Evolutionary conservation across 495 filamentous ascomycete genomes (phyloP), one percentile per base, ranked within the genome.

Genomic region (Lepraria neglecta): DNA sequence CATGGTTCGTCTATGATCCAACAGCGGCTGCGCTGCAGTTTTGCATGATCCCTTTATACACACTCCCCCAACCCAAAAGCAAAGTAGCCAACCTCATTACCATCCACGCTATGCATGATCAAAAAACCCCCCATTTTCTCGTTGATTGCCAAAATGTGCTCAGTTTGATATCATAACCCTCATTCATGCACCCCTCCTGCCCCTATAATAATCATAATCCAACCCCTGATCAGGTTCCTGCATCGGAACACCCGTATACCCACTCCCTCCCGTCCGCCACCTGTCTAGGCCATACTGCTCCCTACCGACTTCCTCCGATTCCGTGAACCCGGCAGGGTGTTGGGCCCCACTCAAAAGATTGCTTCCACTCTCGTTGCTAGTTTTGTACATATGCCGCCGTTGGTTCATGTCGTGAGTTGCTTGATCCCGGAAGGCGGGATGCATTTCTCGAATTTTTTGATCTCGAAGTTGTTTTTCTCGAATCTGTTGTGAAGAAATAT

Each of bases 241-340:
- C 28, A 69, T 67, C 33, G 69, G 59, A 15, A 65, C 45, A 15
- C 60, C 70, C 12, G 79, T 73, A 68, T 77, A 79, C 12, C 77
- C 78, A 59, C 78, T 80, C 12, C 78, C 78, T 15, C 73, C 68
- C 3, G 74, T 70, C 28, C 76, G 73, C 78, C 78, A 82, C 44
- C 77, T 75, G 57, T 75, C 77, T 19, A 78, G 38, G 31, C 74
- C 69, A 54, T 69, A 65, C 38, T 61, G 40, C 28, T 64, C 62
- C 12, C 61, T 61, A 7, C 60, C 61, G 14, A 35, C 45, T 14
- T 69, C 33, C 6, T 57, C 48, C 17, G 72, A 67, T 7, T 61
- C 62, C 2, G 70, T 63, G 2, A 71, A 40, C n/a, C 67, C 76
- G 3, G 74, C 74, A 1, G 65, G 67, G 2, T 38, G 35, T 60